Evolutionary conservation across 495 filamentous ascomycete genomes (phyloP), one percentile per base, ranked within the genome.

Genomic region (Penicillium macrosclerotiorum): DNA sequence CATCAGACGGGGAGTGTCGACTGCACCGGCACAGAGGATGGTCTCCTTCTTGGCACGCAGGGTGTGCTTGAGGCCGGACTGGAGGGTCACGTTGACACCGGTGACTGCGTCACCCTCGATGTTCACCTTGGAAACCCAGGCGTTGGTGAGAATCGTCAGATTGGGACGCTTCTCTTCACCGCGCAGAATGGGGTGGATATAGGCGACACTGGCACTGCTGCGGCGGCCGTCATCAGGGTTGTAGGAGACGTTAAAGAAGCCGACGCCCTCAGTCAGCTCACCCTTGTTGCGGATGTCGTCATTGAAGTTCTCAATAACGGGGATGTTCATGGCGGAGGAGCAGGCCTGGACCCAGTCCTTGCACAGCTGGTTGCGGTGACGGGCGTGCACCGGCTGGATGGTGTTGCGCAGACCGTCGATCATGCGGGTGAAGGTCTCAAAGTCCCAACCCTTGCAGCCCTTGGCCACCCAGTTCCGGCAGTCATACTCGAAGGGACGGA

Each of bases 191-290:
- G 88, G 88, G 56, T 93, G 88, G 59, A 93, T 88, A 60, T 93
- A 93, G 12, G 88, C 88, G 3, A 93, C 88, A 54, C 80, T 85
- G 38, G 88, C 86, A 60, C 84, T 89, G 72, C 83, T 88, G 33
- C 88, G 77, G 45, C 77, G 78, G 49, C 88, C 87, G 54, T 86
- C 78, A 51, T 90, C 86, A 0, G 88, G 87, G 62, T 90, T 89
- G 68, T 90, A 93, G 23, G 84, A 77, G 26, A 93, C 81, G 31
- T 81, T 86, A 76, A 93, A 90, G 73, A 91, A 93, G 14, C 88
- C 88, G 3, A 89, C 86, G 42, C 85, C 82, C 59, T 83, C 72
- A 37, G 81, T 79, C 45, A 93, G 63, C 26, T 80, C 75, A 8
- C 87, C 88, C 14, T 76, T 82, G 25, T 75, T 71, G 35, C 72